Percentiles rank a stretch among this genome's conserved stretches.
phyloP scores from a whole-genome alignment of 495 filamentous ascomycete species.

The Daldinia bambusicola region DNA sequence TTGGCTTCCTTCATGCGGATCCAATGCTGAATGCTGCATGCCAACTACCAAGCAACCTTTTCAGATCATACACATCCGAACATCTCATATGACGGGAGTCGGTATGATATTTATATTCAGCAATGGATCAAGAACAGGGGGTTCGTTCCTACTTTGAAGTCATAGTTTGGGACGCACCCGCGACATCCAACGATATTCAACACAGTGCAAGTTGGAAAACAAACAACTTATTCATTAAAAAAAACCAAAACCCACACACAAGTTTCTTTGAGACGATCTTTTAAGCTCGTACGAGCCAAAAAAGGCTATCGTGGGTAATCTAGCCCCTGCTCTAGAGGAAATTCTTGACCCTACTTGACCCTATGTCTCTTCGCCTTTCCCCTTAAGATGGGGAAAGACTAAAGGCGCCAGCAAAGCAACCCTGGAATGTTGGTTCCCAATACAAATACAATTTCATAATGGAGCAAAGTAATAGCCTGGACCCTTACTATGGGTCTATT shows the following conservation, averaged over 20 bases:
- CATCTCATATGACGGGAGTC: constrained; percentile 21
- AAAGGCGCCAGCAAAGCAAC: constrained; percentile 10
- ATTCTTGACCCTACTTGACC: constrained; percentile 5
- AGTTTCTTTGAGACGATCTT: constrained; percentile 7
- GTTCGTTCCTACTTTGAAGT: constrained; percentile 3
- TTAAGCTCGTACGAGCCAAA: constrained; percentile 8
- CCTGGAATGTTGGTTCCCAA: constrained; percentile 10
- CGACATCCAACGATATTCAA: constrained; percentile 2
- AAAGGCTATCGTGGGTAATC: constrained; percentile 11
- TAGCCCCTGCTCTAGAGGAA: constrained; percentile 2
- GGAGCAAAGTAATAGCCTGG: neutral
- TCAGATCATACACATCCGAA: neutral
- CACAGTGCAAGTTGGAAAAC: constrained; percentile 4
- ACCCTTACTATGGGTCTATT: constrained; percentile 7
- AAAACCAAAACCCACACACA: neutral
- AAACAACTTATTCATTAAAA: neutral
- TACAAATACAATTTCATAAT: neutral
- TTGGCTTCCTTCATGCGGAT: constrained; percentile 12
- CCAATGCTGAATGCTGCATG: constrained; percentile 6
- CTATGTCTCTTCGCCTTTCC: constrained; percentile 5
- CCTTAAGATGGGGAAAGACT: constrained; percentile 11
- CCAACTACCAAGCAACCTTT: constrained; percentile 1
- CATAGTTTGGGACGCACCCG: constrained; percentile 3
- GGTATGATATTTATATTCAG: constrained; percentile 4
- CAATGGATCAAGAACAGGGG: neutral